Evolutionary conservation across 2,329 filamentous ascomycete genomes (phyloP), one percentile per base, ranked within the genome.

Genomic region (Paracoccidioides brasiliensis): DNA sequence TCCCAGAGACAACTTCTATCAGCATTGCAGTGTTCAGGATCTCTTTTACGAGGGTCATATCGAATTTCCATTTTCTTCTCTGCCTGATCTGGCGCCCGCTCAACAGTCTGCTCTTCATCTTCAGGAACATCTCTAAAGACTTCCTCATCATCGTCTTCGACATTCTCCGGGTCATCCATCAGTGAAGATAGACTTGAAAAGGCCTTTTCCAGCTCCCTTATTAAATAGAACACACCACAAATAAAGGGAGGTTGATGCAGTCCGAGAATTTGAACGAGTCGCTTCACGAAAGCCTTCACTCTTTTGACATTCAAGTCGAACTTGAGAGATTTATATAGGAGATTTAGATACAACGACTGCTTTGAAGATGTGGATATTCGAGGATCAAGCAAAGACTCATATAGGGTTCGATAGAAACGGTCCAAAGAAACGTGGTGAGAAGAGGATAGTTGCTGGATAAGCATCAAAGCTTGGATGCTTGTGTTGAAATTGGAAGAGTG

Each of bases 401-500:
- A 98, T 2, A 98, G 76, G 8, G 90, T 95, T 52, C 90, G 81
- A 74, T 97, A 98, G 74, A 95, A 98, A 58, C 93, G 82, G 65
- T 98, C 93, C 10, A 85, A 84, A 4, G 86, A 85, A 54, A 91
- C 78, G 64, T 90, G 85, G 67, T 93, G 89, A 3, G 84, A 81
- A 1, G 83, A 78, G 0, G 90, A 88, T 33, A 98, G 80, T 69
- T 97, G 93, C 68, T 97, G 93, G 61, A 98, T 94, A 50, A 98
- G 77, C 74, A 95, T 86, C 61, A 98, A 80, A 38, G 93, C 91
- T 71, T 98, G 93, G 41, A 98, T 88, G 67, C 90, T 93, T 0
- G 93, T 98, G 73, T 97, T 98, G 79, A 98, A 97, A 71, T 98
- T 98, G 56, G 91, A 89, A 0, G 91, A 97, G 72, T 98, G 93